These are phyloP conservation scores for Macrocybe gigantea DNA, from an alignment of 768 basidiomycete genomes.

Conservation along the genomic window DNA sequence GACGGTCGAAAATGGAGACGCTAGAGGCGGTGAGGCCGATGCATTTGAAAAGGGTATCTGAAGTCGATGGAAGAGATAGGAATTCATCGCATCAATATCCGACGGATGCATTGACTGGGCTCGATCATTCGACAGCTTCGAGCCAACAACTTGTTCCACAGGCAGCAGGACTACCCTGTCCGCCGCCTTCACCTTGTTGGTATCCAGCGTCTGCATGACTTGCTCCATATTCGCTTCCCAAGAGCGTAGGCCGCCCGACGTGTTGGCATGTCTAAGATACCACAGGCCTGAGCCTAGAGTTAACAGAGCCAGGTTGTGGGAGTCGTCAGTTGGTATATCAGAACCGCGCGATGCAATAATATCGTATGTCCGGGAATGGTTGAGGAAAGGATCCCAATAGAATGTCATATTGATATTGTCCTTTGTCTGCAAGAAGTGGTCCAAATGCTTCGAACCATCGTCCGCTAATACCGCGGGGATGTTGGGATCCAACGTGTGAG, in stretches of 20 bases:
- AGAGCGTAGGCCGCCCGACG: slow-evolving; percentile 67
- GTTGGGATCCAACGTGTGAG: slow-evolving; percentile 50
- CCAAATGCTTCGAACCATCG: slow-evolving; percentile 62
- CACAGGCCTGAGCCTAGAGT: slow-evolving; percentile 85
- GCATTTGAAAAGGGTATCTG: slow-evolving; percentile 29
- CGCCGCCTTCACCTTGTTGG: slow-evolving; percentile 38
- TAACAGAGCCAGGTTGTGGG: slow-evolving; percentile 43
- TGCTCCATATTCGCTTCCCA: slow-evolving; percentile 76
- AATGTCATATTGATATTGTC: slow-evolving; percentile 51
- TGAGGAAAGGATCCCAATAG: slow-evolving; percentile 87
- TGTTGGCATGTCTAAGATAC: slow-evolving; percentile 74
- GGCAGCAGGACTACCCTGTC: slow-evolving; percentile 77
- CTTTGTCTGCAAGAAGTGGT: slow-evolving; percentile 45
- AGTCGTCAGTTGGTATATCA: neutral
- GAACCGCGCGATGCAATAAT: slow-evolving; percentile 25
- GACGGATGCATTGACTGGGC: slow-evolving; percentile 64
- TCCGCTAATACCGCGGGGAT: slow-evolving; percentile 47
- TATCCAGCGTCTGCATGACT: slow-evolving; percentile 46
- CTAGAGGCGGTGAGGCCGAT: slow-evolving; percentile 20
- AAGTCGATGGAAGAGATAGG: slow-evolving; percentile 65
- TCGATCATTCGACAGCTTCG: slow-evolving; percentile 60
- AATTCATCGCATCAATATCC: slow-evolving; percentile 91
- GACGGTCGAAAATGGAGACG: slow-evolving; percentile 26
- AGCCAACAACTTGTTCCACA: slow-evolving; percentile 62
- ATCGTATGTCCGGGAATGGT: slow-evolving; percentile 49